Base-by-base conservation (phyloP, 768 basidiomycete species). In the Xerocomus brunneocitrinus region DNA sequence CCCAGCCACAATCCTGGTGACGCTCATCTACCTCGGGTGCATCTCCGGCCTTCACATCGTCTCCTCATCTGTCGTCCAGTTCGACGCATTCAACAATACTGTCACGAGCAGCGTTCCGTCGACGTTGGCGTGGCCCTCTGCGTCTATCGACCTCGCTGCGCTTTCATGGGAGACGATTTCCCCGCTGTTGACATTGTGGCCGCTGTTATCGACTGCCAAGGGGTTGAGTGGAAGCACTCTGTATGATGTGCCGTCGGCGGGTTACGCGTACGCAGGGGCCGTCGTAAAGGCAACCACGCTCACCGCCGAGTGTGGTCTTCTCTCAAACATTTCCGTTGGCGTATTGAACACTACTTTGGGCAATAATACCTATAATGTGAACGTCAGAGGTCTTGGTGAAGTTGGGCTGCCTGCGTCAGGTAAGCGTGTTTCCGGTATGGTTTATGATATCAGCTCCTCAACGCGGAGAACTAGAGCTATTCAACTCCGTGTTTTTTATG, bases 1-100 rank as follows among this genome's bases (percentile, higher is more conserved):
- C 0, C 52, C 56, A 0, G 28, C 7, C 0, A 28, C 28, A 8
- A 34, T 57, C 22, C 14, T 58, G 10, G 28, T 43, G 10, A 49
- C 53, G 4, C 19, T 62, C 8, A n/a, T 48, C 3, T 67, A 67
- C 43, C 49, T 65, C 2, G 40, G 24, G 2, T 54, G 47, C 14
- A 57, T 67, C 28, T 46, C 53, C 3, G 57, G 44, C 4, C 55
- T 67, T 0, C 66, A 67, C 48, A 53, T 67, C 40, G 31, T 62
- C 12, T 68, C 63, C 0, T 55, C 66, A 1, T 51, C 66, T 1
- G 40, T 67, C 43, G 40, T 67, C 16, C 53, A 57, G 32, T 55
- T 67, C 1, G 48, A 61, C 9, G 38, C 58, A 5, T 65, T 61
- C 36, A 52, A 59, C 14, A 31, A 46, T 7, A 55, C 56, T 4